Percentiles rank a stretch among this genome's conserved stretches.
These are phyloP conservation scores for Rubia tinctorum DNA, from an alignment of 305 asterid species.

Conservation along the genomic window DNA sequence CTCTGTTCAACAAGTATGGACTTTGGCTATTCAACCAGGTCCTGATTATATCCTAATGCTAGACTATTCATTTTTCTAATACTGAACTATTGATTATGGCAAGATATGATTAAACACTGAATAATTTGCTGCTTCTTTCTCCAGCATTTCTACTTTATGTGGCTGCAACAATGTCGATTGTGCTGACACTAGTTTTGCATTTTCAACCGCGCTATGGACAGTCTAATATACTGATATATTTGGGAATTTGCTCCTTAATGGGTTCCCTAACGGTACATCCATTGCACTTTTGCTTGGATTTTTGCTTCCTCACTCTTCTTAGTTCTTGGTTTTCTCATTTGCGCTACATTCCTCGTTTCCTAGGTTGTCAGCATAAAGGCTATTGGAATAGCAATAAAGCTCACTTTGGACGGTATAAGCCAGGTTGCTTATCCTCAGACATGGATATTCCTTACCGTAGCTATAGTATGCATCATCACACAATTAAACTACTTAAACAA, in stretches of 20 bases:
- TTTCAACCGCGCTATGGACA: constrained; percentile 67
- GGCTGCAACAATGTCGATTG: constrained; percentile 48
- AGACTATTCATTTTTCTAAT: neutral
- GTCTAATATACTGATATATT: constrained; percentile 61
- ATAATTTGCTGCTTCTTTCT: constrained; percentile 26
- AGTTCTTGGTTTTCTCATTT: neutral
- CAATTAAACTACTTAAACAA: constrained; percentile 78
- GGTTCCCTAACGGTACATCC: constrained; percentile 71
- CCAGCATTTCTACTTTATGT: constrained; percentile 59
- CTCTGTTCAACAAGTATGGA: constrained; percentile 73
- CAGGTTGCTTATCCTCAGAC: constrained; percentile 66
- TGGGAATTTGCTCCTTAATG: constrained; percentile 72
- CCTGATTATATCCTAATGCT: neutral
- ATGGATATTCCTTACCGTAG: constrained; percentile 60
- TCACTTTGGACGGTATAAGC: constrained; percentile 66
- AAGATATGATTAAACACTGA: constrained; percentile 12
- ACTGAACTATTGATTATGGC: neutral
- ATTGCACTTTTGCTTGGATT: neutral
- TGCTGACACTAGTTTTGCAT: constrained; percentile 49
- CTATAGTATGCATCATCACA: constrained; percentile 51
- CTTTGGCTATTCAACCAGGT: constrained; percentile 82
- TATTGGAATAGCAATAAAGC: constrained; percentile 76
- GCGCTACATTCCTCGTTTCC: constrained; percentile 7
- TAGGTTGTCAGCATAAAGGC: constrained; percentile 87
- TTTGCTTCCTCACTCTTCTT: neutral